Evolutionary conservation across 2,329 filamentous ascomycete genomes (phyloP), one percentile per base, ranked within the genome.

Genomic region (Colletotrichum somersetense): DNA sequence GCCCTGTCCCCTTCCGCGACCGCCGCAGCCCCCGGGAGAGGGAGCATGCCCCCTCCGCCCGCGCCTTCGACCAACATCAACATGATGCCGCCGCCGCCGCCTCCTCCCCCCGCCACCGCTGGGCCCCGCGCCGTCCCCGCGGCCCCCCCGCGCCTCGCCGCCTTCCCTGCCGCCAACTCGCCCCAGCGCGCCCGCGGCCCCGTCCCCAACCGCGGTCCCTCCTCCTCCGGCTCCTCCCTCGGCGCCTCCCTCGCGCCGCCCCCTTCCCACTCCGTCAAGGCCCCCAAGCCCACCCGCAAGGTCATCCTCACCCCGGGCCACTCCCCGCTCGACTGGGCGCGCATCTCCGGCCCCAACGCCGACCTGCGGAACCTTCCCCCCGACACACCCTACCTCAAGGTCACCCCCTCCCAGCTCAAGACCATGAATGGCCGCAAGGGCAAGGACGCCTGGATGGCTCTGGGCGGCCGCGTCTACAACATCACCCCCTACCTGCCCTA

Each of bases 301-400:
- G 93, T 98, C 5, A 86, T 92, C 11, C 89, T 99, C 5, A 89
- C 91, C n/a, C 96, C 96, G 0, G 96, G 96, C 42, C 95, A 96
- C 85, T 97, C 94, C 2, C 96, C 96, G 0, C 90, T 99, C 16
- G 96, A 99, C 87, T 99, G 96, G 96, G 96, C 96, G 16, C 91
- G 92, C 7, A 88, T 97, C 1, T 89, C 90, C 1, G 86, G 87
- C 26, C 90, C 91, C 2, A 83, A 83, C 40, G 85, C 89, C 40
- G 91, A 94, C 74, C 89, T 95, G 35, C 91, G 92, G n/a, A 89
- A 89, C 50, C 75, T 92, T 73, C 76, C 88, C 75, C 75, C 86
- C 0, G 80, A 81, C 8, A 83, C 85, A 4, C 84, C 88, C 70
- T 86, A 90, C 85, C 83, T 93, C 53, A 91, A 93, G 57, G 94